Conservation (phyloP, 148 eudicot species). For the Diospyros kaki region DNA sequence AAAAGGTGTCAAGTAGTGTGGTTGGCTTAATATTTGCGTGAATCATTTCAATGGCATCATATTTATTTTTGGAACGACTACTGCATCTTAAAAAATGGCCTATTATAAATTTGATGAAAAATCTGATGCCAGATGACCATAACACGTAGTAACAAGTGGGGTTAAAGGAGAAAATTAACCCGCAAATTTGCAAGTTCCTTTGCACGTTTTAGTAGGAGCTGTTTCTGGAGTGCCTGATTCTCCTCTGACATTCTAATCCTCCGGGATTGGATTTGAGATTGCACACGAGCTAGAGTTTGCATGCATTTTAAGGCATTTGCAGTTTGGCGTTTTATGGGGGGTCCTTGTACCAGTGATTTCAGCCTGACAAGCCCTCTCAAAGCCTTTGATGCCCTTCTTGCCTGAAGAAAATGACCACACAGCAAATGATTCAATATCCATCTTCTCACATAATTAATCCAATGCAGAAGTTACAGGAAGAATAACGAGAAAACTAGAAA, state of each 20-base stretch:
- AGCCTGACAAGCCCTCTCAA: slow-evolving; percentile 73
- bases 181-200: slow-evolving; percentile 59
- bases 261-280: slow-evolving; percentile 63
- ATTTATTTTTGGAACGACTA: background rate
- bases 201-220: slow-evolving; percentile 63
- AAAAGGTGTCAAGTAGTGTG: background rate
- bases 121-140: background rate
- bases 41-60: background rate
- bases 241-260: slow-evolving; percentile 79
- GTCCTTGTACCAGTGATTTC: slow-evolving; percentile 60
- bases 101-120: background rate
- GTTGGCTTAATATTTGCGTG: background rate
- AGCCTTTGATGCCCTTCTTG: slow-evolving; percentile 67
- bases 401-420: slow-evolving; percentile 33
- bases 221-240: slow-evolving; percentile 65
- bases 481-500: background rate
- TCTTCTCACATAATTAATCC: background rate
- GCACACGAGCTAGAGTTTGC: slow-evolving; percentile 85
- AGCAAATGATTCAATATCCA: background rate
- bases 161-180: slow-evolving; percentile 29
- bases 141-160: background rate
- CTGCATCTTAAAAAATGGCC: background rate
- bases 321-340: slow-evolving; percentile 62
- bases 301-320: slow-evolving; percentile 66
- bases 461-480: background rate